Evolutionary conservation across 2,329 filamentous ascomycete genomes (phyloP), one percentile per base, ranked within the genome.

Genomic region (Talaromyces sp.): DNA sequence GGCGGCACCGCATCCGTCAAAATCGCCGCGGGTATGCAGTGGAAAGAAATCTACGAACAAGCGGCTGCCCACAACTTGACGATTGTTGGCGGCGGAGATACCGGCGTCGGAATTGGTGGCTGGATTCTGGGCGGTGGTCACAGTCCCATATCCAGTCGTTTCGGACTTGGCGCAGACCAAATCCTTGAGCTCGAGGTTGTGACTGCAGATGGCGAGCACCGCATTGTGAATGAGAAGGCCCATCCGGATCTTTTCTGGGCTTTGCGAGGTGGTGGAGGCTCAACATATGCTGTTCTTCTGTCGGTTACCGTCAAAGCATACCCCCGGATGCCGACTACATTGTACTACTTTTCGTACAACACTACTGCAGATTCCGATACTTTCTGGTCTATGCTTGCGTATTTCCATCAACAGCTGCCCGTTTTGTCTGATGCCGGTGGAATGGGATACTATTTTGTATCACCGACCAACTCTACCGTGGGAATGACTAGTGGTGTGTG

Each of bases 81-180:
- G 1, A 73, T 86, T 4, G 81, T 88, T 0, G 83, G 81, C 1
- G 86, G 85, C 1, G 79, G 79, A 28, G 49, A 55, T 15, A 22
- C 30, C 5, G 82, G 80, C 0, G 85, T 88, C 4, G 85, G 85
- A 1, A 66, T 85, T 13, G 86, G 86, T 17, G 86, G 86, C 1
- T 88, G 83, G 65, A 80, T 77, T 5, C 83, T 85, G 67, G 85
- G 85, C 7, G 86, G 85, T 15, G 86, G 87, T 0, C 84, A 87
- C 67, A 81, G 79, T 0, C 75, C 80, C 19, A 47, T 59, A 9
- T 53, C 36, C 15, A 58, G 55, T 47, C n/a, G 44, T 15, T 51
- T 49, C 39, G 60, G 87, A 6, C 75, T 90, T 0, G 82, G 73
- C 13, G 85, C 84, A 0, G 86, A 89, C 64, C 81, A 88, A 56